Conservation (phyloP, 2,329 filamentous ascomycete species). For the Trichoderma sp. region DNA sequence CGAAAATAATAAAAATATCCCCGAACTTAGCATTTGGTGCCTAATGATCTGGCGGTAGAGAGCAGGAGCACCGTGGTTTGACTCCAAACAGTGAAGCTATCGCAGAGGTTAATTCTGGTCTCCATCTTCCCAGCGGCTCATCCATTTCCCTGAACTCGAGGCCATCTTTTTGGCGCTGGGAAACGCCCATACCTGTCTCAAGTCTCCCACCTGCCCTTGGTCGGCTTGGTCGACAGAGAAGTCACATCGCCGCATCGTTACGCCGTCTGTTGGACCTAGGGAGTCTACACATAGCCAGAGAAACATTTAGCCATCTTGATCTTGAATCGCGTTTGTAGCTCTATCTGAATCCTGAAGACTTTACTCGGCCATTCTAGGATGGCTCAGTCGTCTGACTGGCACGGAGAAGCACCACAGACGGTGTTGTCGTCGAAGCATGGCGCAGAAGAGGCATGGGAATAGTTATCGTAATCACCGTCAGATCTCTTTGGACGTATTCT, state of each 20-base stretch:
- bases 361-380: not conserved
- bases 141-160: not conserved
- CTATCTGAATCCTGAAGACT: not conserved
- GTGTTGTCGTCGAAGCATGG: not conserved
- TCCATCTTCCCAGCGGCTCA: not conserved
- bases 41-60: not conserved
- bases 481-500: not conserved
- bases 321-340: not conserved
- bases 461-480: not conserved
- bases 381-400: not conserved
- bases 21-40: not conserved
- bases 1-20: not conserved
- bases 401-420: not conserved
- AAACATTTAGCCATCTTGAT: not conserved
- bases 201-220: not conserved
- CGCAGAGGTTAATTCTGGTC: not conserved
- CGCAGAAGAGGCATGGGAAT: not conserved
- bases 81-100: not conserved
- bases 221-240: not conserved
- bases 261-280: not conserved
- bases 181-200: too few species aligned
- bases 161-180: too few species aligned
- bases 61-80: not conserved
- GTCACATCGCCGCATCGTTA: not conserved
- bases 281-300: not conserved